Conservation (phyloP, 768 basidiomycete species). For the Pisolithus orientalis region DNA sequence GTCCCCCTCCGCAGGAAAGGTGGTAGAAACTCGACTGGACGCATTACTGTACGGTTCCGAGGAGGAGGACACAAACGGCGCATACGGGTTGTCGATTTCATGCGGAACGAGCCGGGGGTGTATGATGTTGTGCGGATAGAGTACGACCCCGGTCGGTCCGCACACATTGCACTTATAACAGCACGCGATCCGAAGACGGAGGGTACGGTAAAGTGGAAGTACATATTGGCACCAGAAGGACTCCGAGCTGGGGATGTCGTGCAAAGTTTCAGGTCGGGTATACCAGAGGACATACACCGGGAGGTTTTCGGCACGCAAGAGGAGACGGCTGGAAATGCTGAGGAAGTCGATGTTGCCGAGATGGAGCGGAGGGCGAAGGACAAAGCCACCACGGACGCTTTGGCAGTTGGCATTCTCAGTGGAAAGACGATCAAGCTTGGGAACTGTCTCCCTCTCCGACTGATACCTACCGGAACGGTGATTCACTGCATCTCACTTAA, state of each 20-base stretch:
- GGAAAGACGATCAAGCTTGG: slow-evolving; percentile 81
- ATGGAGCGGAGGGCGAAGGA: slow-evolving; percentile 18
- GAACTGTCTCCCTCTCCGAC: slow-evolving; percentile 85
- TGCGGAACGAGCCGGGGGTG: slow-evolving; percentile 66
- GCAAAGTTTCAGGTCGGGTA: slow-evolving; percentile 77
- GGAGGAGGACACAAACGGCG: slow-evolving; percentile 91
- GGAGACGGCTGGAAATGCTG: slow-evolving; percentile 1
- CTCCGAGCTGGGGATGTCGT: slow-evolving; percentile 84
- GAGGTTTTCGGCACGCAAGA: slow-evolving; percentile 26
- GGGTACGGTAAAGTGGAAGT: slow-evolving; percentile 66
- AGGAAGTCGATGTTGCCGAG: slow-evolving; percentile 14
- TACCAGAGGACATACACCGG: slow-evolving; percentile 64
- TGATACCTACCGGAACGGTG: slow-evolving; percentile 88
- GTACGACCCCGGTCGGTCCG: slow-evolving; percentile 91
- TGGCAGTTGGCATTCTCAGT: slow-evolving; percentile 82
- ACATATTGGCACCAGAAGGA: slow-evolving; percentile 90
- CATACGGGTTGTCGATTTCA: slow-evolving; percentile 83
- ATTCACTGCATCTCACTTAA: slow-evolving; percentile 82
- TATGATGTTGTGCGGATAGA: slow-evolving; percentile 93
- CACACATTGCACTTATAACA: slow-evolving; percentile 87
- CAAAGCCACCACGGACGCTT: slow-evolving; percentile 45
- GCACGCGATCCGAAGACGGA: slow-evolving; percentile 49
- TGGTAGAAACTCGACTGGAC: slow-evolving; percentile 78
- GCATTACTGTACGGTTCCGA: slow-evolving; percentile 80
- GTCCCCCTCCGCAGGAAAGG: slow-evolving; percentile 76